These are phyloP conservation scores for Pseudonitzschia delicatissima DNA, from an alignment of 108 stramenopile species.

Conservation along the genomic window DNA sequence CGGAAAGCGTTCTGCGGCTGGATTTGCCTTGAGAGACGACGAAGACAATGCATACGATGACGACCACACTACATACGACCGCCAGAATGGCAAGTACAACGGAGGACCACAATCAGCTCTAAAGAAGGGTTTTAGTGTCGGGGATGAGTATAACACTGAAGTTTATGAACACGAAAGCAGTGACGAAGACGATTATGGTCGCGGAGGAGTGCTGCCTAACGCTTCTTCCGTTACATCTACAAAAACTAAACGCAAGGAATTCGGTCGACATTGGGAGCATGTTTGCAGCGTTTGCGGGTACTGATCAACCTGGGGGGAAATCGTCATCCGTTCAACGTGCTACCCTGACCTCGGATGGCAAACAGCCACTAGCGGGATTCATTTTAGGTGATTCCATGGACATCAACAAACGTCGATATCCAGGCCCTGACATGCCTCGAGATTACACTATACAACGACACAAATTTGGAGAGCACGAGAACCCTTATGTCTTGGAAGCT, in stretches of 20 bases:
- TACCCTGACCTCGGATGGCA: conserved; percentile 26
- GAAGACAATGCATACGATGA: conserved; percentile 81
- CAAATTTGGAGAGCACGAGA: conserved; percentile 41
- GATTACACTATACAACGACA: conserved; percentile 40
- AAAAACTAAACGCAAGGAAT: neutral
- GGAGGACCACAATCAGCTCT: neutral
- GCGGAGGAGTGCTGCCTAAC: neutral
- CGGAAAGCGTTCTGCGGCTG: conserved; percentile 62
- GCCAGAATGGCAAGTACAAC: neutral
- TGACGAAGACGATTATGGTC: conserved; percentile 26
- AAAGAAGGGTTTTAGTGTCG: neutral
- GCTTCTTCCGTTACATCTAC: neutral
- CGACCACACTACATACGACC: neutral
- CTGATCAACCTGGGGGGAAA: neutral
- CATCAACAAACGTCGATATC: conserved; percentile 38
- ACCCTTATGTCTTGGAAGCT: conserved; percentile 28
- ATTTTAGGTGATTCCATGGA: conserved; percentile 35
- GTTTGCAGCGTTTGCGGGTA: conserved; percentile 23
- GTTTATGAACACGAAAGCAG: conserved; percentile 43
- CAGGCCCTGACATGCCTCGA: conserved; percentile 53
- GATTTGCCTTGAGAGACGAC: conserved; percentile 83
- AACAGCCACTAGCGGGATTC: conserved; percentile 47
- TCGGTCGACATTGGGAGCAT: conserved; percentile 8
- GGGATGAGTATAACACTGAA: conserved; percentile 47
- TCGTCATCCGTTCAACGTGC: neutral